These are phyloP conservation scores for Boletellus sp. DNA, from an alignment of 1,284 basidiomycete genomes.

Conservation along the genomic window DNA sequence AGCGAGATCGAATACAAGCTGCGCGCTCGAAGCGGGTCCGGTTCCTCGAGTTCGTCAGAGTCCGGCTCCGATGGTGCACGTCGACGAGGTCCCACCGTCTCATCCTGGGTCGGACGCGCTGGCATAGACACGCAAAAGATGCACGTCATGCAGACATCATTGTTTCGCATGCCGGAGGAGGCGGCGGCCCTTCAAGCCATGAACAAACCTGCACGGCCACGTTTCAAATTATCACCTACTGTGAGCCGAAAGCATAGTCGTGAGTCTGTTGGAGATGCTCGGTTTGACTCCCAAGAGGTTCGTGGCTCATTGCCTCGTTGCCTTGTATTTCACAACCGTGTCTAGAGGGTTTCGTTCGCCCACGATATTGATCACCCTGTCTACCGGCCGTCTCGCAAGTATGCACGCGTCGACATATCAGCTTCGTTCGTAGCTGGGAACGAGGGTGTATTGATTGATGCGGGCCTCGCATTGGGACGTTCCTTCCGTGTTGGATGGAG, in stretches of 20 bases:
- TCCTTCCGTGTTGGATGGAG: slow-evolving; percentile 94
- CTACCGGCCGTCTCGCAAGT: slow-evolving; percentile 68
- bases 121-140: slow-evolving; percentile 80
- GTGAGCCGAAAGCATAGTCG: slow-evolving; percentile 69
- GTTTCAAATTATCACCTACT: slow-evolving; percentile 34
- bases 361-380: slow-evolving; percentile 61
- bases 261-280: slow-evolving; percentile 68
- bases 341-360: slow-evolving; percentile 73
- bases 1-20: slow-evolving; percentile 47
- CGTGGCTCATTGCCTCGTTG: slow-evolving; percentile 16
- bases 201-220: slow-evolving; percentile 41
- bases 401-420: slow-evolving; percentile 62
- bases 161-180: slow-evolving; percentile 76
- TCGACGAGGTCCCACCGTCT: slow-evolving; percentile 29
- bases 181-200: slow-evolving; percentile 54
- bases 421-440: slow-evolving; percentile 60
- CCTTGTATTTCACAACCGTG: slow-evolving; percentile 4
- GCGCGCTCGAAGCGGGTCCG: slow-evolving; percentile 30
- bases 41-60: slow-evolving; percentile 33
- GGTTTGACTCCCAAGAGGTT: slow-evolving; percentile 65
- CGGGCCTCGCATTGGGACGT: slow-evolving; percentile 81
- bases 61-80: slow-evolving; percentile 31
- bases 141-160: slow-evolving; percentile 87
- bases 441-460: slow-evolving; percentile 73
- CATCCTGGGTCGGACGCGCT: slow-evolving; percentile 66